Evolutionary conservation across 1,139 yeast genomes (phyloP), one percentile per base, ranked within the genome.

Genomic region (Pneumocystis sp.): DNA sequence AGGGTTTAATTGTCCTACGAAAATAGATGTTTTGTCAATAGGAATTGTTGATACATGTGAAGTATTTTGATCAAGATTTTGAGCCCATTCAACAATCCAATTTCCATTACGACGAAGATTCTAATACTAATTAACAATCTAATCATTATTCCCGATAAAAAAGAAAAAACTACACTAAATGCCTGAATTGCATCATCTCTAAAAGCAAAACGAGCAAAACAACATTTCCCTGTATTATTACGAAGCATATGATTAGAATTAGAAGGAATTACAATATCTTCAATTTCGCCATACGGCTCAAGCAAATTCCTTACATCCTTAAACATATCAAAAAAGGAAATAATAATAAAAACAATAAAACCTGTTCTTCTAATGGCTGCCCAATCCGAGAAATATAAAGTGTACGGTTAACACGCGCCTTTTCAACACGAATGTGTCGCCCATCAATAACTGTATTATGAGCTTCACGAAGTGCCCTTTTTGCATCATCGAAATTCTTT

Each of bases 111-210:
- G 67, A n/a, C 67, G 67, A 19, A 64, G 64, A 21, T 29, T 44
- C 78, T 79, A 44, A 81, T 79, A 80, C 67, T 87, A 78, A 70
- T 50, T 50, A 50, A 25, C 1, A 6, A 17, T 8, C 2, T 15
- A 80, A 82, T 0, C 57, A n/a, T 39, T 56, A 57, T 64, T 29
- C 50, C 8, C 25, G 4, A 29, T 17, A n/a, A 56, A 31, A 31
- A 56, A 56, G 5, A 31, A 56, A 62, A 61, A 34, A 29, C 12
- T 62, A 66, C 70, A 10, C 95, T 91, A 78, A 83, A 89, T 0
- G 96, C 96, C 71, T 86, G 80, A 64, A 89, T 88, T 2, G 97
- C 97, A 74, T 90, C 96, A 73, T 89, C 96, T 63, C 97, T 82
- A 72, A 82, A 89, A 0, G 84, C 89, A 77, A 85, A 90, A 71